Evolutionary conservation across 257 asterid genomes (phyloP).

Genomic region (Avicennia marina): DNA sequence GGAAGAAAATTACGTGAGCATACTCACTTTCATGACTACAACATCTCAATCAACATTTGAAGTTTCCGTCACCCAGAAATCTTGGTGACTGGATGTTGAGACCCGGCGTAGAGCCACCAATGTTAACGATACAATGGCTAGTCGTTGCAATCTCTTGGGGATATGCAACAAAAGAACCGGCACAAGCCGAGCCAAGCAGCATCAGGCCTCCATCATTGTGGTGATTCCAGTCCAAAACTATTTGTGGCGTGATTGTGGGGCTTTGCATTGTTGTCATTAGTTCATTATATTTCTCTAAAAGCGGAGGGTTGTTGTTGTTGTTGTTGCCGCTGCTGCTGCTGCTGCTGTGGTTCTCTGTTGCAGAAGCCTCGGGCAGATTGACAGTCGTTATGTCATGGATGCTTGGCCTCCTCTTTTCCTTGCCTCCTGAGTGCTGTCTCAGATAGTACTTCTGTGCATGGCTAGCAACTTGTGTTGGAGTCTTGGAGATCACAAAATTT

Average conservation of each 20-base stretch:
- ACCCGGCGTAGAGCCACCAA: constrained; percentile 15
- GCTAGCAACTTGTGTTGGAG: no score
- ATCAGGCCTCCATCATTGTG: constrained; percentile 32
- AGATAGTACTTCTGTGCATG: no score
- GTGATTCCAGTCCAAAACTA: constrained; percentile 35
- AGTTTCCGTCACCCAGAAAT: constrained; percentile 21
- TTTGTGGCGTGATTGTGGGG: constrained; percentile 20
- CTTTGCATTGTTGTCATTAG: constrained; percentile 22
- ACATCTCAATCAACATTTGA: constrained; percentile 11
- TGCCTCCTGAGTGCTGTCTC: no score
- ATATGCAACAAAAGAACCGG: constrained; percentile 10
- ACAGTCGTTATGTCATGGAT: no score
- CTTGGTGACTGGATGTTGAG: constrained; percentile 12
- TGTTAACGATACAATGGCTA: constrained; percentile 15
- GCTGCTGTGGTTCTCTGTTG: constrained; percentile 18
- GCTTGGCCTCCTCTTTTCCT: no score
- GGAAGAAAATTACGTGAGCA: neutral
- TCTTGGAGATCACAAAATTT: no score
- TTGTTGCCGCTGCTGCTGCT: no score
- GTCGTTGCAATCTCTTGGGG: constrained; percentile 5
- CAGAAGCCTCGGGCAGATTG: no score
- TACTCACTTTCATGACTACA: constrained; percentile 6
- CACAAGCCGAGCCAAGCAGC: constrained; percentile 28
- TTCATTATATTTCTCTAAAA: constrained; percentile 4
- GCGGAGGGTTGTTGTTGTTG: constrained; percentile 13